These are phyloP conservation scores for Phialophora verrucosa DNA, from an alignment of 2,329 filamentous ascomycete genomes.

Conservation along the genomic window DNA sequence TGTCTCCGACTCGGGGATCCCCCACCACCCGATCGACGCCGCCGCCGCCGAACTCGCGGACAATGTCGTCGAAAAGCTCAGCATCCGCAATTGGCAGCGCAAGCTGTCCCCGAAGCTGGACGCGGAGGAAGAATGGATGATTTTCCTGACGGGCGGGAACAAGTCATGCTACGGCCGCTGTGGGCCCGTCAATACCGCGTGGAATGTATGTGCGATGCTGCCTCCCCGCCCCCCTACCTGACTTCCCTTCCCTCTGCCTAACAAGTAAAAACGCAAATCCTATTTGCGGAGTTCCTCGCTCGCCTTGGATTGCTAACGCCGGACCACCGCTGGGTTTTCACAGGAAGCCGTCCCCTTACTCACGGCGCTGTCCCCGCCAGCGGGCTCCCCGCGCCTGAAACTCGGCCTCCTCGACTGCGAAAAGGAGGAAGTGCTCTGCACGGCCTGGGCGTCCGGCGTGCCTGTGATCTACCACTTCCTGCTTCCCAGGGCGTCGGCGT, in stretches of 20 bases:
- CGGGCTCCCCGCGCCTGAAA: slow-evolving; percentile 60
- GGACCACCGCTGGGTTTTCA: background rate
- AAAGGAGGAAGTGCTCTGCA: slow-evolving; percentile 62
- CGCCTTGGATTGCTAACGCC: no score
- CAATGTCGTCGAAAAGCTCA: slow-evolving; percentile 59
- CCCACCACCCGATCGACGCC: slow-evolving; percentile 44
- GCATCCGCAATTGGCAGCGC: slow-evolving; percentile 62
- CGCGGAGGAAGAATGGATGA: slow-evolving; percentile 61
- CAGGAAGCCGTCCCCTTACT: slow-evolving; percentile 62
- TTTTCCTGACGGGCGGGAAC: slow-evolving; percentile 68
- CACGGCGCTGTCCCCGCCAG: slow-evolving; percentile 44
- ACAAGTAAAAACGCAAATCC: no score
- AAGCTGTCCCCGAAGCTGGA: slow-evolving; percentile 53
- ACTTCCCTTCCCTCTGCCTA: background rate
- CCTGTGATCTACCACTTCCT: slow-evolving; percentile 64
- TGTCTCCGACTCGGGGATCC: slow-evolving; percentile 37
- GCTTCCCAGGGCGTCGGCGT: slow-evolving; percentile 51
- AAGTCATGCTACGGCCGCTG: slow-evolving; percentile 68
- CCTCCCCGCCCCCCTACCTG: no score
- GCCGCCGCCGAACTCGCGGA: slow-evolving; percentile 57
- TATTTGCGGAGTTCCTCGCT: no score
- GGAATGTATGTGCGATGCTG: slow-evolving; percentile 48
- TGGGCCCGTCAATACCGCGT: slow-evolving; percentile 59
- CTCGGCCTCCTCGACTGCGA: slow-evolving; percentile 67
- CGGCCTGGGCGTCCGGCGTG: slow-evolving; percentile 63